Percentiles rank a stretch among this genome's conserved stretches.
Conservation (phyloP, 148 eudicot genomes). For the Amaranthus cruentus region DNA sequence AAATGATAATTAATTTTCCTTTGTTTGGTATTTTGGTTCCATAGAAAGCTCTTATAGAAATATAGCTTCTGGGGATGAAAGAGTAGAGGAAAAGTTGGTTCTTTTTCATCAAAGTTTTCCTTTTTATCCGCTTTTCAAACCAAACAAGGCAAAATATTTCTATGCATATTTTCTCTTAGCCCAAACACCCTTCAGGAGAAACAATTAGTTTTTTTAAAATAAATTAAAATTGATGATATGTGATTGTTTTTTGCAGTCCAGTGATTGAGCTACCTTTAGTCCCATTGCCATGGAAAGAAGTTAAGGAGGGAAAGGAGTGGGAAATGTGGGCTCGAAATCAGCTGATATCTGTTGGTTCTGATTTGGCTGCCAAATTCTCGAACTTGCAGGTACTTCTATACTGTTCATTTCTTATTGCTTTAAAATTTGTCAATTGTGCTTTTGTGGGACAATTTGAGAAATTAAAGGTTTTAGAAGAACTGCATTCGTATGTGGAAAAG, state of each 20-base stretch:
- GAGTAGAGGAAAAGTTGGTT: no score
- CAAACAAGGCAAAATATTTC: no score
- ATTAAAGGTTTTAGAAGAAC: not conserved
- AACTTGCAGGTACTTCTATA: conserved; percentile 60
- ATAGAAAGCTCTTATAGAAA: no score
- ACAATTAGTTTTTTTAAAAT: not conserved
- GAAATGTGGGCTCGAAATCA: conserved; percentile 79
- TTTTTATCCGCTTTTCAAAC: no score
- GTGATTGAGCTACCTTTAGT: conserved; percentile 51
- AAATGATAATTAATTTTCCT: no score
- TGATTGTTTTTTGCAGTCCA: conserved; percentile 41
- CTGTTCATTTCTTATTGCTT: not conserved
- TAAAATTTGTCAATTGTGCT: not conserved
- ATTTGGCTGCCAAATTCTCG: conserved; percentile 68
- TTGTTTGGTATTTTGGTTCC: no score
- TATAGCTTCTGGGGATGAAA: no score
- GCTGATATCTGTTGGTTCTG: conserved; percentile 75
- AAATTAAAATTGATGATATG: not conserved
- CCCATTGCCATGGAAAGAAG: conserved; percentile 44
- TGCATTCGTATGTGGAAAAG: not conserved
- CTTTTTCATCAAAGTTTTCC: no score
- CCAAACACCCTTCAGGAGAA: no score
- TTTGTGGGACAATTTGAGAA: not conserved
- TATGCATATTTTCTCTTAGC: no score
- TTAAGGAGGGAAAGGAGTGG: conserved; percentile 46